Conservation (phyloP, 2,329 filamentous ascomycete species). For the Aspergillus aculeatinus region DNA sequence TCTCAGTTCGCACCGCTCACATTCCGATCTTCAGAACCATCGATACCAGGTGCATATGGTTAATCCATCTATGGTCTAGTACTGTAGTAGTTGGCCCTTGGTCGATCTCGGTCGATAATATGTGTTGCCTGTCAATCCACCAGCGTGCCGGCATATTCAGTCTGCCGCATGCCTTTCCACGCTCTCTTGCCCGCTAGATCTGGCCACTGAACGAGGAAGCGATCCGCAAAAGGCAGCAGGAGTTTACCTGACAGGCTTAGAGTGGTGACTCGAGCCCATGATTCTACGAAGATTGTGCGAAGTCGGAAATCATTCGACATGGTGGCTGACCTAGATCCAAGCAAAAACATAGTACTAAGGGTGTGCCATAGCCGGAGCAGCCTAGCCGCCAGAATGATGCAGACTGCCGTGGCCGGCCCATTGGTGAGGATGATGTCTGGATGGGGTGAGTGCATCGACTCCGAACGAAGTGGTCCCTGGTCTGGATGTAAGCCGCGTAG, state of each 20-base stretch:
- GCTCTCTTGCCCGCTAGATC: constrained; percentile 53
- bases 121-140: constrained; percentile 28
- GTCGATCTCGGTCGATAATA: background rate
- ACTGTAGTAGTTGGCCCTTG: too few species aligned
- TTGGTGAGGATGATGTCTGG: constrained; percentile 82
- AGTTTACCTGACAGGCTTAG: constrained; percentile 83
- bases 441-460: constrained; percentile 42
- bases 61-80: background rate
- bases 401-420: constrained; percentile 82
- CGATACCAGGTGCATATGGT: background rate
- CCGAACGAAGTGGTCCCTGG: constrained; percentile 25
- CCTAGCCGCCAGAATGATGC: constrained; percentile 62
- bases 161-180: constrained; percentile 40
- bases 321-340: constrained; percentile 17
- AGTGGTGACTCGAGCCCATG: constrained; percentile 79
- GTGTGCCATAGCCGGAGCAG: constrained; percentile 55
- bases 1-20: background rate
- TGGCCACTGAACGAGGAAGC: constrained; percentile 80
- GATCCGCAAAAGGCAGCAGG: constrained; percentile 69
- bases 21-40: background rate
- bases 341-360: constrained; percentile 13
- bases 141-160: constrained; percentile 41
- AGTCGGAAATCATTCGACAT: constrained; percentile 53
- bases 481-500: constrained; percentile 46
- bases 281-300: constrained; percentile 83